These are phyloP conservation scores for Apiotrichum gamsii DNA, from an alignment of 1,284 basidiomycete species.

Conservation along the genomic window DNA sequence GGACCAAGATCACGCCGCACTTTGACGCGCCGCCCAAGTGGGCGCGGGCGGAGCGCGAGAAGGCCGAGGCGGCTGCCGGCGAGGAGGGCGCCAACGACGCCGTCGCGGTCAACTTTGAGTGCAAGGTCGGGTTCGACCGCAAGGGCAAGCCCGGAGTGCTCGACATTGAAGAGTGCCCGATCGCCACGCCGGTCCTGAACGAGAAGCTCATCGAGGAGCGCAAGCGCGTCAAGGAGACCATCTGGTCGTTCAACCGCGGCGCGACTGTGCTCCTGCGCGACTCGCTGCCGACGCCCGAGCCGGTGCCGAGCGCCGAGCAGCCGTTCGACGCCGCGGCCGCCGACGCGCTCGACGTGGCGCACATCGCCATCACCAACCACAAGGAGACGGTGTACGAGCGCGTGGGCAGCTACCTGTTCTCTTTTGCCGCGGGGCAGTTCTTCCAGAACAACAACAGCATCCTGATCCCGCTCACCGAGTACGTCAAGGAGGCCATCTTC, in stretches of 20 bases:
- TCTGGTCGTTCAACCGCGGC: constrained; percentile 75
- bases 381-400: constrained; percentile 74
- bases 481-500: constrained; percentile 71
- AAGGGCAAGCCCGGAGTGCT: constrained; percentile 69
- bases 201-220: constrained; percentile 60
- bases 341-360: constrained; percentile 36
- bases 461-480: constrained; percentile 70
- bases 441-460: constrained; percentile 99
- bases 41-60: constrained; percentile 16
- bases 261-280: constrained; percentile 89
- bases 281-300: constrained; percentile 54
- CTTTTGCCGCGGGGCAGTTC: constrained; percentile 83
- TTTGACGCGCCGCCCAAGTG: constrained; percentile 72
- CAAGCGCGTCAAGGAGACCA: constrained; percentile 63
- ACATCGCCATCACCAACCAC: constrained; percentile 78
- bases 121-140: constrained; percentile 74
- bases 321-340: constrained; percentile 21
- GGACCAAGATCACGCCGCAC: constrained; percentile 96
- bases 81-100: constrained; percentile 10
- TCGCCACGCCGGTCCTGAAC: constrained; percentile 79
- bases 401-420: constrained; percentile 74
- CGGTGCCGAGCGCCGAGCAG: constrained; percentile 26
- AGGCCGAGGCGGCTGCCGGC: constrained; percentile 1
- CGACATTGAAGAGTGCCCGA: constrained; percentile 97
- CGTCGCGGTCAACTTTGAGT: constrained; percentile 19